Evolutionary conservation across 805 yeast species (phyloP).

Genomic region (Pichia nanzhaoensis): DNA sequence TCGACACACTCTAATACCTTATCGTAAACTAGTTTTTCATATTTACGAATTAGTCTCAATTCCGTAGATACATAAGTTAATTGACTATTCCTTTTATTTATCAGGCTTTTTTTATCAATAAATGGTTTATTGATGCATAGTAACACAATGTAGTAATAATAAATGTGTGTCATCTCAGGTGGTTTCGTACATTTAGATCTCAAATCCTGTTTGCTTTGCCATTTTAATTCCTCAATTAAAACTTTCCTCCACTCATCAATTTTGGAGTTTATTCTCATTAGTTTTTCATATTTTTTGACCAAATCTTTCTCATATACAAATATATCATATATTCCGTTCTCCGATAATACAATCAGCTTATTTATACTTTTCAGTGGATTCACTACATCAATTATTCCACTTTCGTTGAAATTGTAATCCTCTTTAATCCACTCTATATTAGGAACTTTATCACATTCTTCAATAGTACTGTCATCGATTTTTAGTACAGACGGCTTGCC

Average conservation of each 20-base stretch:
- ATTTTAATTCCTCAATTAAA: slow-evolving; percentile 42
- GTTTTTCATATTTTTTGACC: not conserved
- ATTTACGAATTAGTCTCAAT: no score
- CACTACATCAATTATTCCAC: slow-evolving; percentile 31
- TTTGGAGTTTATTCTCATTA: slow-evolving; percentile 7
- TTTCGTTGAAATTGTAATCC: slow-evolving; percentile 40
- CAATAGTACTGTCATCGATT: slow-evolving; percentile 52
- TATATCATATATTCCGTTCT: slow-evolving; percentile 38
- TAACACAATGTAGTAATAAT: slow-evolving; percentile 50
- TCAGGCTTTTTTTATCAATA: slow-evolving; percentile 13
- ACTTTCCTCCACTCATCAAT: slow-evolving; percentile 39
- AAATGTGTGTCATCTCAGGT: slow-evolving; percentile 42
- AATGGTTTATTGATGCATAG: slow-evolving; percentile 59
- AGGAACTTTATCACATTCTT: slow-evolving; percentile 52
- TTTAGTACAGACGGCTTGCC: slow-evolving; percentile 55
- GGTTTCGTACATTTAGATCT: slow-evolving; percentile 34
- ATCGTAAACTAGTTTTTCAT: no score
- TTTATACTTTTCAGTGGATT: slow-evolving; percentile 39
- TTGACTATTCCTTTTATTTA: no score
- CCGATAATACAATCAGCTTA: slow-evolving; percentile 37
- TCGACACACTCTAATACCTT: slow-evolving; percentile 36
- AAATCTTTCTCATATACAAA: slow-evolving; percentile 19
- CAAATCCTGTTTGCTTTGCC: slow-evolving; percentile 29
- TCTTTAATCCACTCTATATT: slow-evolving; percentile 59
- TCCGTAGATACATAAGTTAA: no score